These are phyloP conservation scores for Panicum hallii DNA, from an alignment of 202 grass and related monocot genomes.

Conservation along the genomic window DNA sequence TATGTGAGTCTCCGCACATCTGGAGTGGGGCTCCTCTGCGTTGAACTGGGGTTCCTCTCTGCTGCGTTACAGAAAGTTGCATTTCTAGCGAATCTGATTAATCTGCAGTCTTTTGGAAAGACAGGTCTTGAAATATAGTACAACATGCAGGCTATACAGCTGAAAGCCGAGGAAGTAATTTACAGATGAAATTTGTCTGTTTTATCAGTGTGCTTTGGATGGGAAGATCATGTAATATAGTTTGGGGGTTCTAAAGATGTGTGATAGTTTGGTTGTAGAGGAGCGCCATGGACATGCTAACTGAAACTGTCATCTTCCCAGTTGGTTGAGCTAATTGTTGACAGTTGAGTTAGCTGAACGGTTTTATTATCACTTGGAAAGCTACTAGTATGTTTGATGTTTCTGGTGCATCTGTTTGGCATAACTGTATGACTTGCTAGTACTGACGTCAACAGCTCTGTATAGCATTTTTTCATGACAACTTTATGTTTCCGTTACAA, in stretches of 20 bases:
- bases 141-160: not conserved
- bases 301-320: not conserved
- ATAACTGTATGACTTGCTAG: not conserved
- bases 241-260: not conserved
- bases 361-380: constrained; percentile 16
- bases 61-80: constrained; percentile 34
- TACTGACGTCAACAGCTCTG: not conserved
- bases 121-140: not conserved
- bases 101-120: not conserved
- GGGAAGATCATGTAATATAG: constrained; percentile 1
- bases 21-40: no score
- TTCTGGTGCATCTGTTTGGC: not conserved
- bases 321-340: constrained; percentile 35
- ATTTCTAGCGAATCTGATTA: not conserved
- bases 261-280: not conserved
- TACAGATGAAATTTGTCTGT: not conserved
- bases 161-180: constrained; percentile 6
- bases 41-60: constrained; percentile 65
- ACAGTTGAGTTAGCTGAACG: constrained; percentile 47
- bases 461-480: not conserved
- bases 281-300: not conserved
- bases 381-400: constrained; percentile 31
- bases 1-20: no score
- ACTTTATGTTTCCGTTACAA: not conserved
- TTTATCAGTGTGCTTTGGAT: constrained; percentile 1